These are phyloP conservation scores for Fusarium nelsonii DNA, from an alignment of 2,329 filamentous ascomycete species.

Conservation along the genomic window DNA sequence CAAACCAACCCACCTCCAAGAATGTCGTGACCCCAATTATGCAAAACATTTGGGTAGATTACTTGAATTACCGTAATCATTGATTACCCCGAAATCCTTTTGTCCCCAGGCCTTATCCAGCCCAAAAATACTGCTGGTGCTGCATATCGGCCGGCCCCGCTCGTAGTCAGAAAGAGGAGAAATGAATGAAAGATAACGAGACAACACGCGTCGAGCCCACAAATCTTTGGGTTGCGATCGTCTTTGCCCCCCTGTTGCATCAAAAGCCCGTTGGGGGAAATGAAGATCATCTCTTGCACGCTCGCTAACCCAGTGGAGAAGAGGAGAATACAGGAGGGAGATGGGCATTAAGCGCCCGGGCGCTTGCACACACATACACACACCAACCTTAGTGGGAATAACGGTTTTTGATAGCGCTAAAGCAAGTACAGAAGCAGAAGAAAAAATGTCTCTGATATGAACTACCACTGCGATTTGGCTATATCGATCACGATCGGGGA, in stretches of 20 bases:
- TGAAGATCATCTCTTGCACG: constrained; percentile 45
- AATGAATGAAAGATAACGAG: constrained; percentile 14
- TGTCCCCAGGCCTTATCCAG: neutral
- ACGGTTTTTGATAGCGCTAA: constrained; percentile 27
- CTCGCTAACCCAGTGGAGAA: constrained; percentile 8
- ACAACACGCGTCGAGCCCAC: constrained; percentile 43
- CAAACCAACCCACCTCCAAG: neutral
- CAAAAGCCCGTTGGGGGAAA: constrained; percentile 40
- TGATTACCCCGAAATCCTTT: neutral
- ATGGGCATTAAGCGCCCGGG: constrained; percentile 31
- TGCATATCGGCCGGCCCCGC: constrained; percentile 31
- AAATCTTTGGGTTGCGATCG: constrained; percentile 32
- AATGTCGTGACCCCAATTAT: constrained; percentile 21
- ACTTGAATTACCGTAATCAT: too few species aligned
- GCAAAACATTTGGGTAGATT: constrained; percentile 15
- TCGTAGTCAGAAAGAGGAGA: neutral
- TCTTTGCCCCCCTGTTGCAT: constrained; percentile 21
- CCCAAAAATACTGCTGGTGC: neutral
- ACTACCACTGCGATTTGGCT: constrained; percentile 6
- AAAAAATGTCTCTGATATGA: constrained; percentile 26
- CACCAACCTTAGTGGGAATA: neutral
- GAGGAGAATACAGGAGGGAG: neutral
- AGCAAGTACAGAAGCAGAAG: neutral
- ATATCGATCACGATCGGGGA: constrained; percentile 37
- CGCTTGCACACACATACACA: constrained; percentile 24